These are phyloP conservation scores for Arachis hypogaea DNA, from an alignment of 306 rosid genomes.

Conservation along the genomic window DNA sequence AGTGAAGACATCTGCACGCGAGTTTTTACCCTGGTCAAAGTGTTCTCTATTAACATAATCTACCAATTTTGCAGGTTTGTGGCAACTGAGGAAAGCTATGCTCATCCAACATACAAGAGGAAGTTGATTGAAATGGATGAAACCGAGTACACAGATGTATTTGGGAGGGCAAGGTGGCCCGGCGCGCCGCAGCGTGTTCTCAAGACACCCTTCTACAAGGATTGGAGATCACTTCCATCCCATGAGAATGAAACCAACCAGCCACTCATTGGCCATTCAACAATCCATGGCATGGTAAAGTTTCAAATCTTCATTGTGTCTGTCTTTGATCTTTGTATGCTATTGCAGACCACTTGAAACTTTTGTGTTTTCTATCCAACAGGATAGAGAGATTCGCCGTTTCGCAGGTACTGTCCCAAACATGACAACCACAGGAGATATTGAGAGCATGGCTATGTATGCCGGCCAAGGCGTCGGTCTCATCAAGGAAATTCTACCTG, in stretches of 20 bases:
- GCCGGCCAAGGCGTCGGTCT: conserved; percentile 72
- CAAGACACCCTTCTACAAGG: conserved; percentile 67
- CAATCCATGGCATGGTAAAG: conserved; percentile 72
- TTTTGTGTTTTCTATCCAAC: conserved; percentile 16
- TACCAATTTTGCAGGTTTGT: conserved; percentile 57
- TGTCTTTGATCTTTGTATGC: background rate
- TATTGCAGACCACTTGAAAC: background rate
- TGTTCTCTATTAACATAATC: too few relatives aligned
- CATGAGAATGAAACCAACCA: conserved; percentile 65
- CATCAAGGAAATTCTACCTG: conserved; percentile 59
- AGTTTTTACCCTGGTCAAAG: background rate
- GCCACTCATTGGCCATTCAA: conserved; percentile 70
- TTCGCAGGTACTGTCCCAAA: conserved; percentile 80
- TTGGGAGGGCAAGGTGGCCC: conserved; percentile 89
- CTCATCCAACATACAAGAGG: conserved; percentile 80
- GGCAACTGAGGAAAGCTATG: conserved; percentile 86
- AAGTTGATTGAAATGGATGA: conserved; percentile 64
- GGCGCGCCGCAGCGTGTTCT: conserved; percentile 81
- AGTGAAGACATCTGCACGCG: too few relatives aligned
- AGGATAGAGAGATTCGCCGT: conserved; percentile 67
- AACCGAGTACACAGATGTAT: conserved; percentile 70
- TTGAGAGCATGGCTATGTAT: conserved; percentile 75
- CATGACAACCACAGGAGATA: conserved; percentile 52
- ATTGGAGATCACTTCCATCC: conserved; percentile 67
- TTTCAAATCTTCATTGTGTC: background rate